A percentile compares a stretch with the other conserved stretches of the same genome.
These are phyloP conservation scores for Aspergillus thermomutatus DNA, from an alignment of 2,329 filamentous ascomycete species.

Conservation along the genomic window DNA sequence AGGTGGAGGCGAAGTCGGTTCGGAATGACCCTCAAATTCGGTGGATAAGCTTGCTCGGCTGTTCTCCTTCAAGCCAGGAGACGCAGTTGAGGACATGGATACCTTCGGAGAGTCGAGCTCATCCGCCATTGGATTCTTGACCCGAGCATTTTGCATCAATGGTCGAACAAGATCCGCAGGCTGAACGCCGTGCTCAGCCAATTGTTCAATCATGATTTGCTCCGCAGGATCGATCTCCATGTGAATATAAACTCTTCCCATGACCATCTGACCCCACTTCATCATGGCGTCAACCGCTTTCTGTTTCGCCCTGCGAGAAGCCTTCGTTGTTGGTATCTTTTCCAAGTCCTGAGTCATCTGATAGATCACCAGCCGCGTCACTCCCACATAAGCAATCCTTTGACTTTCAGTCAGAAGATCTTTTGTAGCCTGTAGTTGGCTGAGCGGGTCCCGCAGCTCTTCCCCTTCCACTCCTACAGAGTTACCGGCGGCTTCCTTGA, in stretches of 20 bases:
- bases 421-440: constrained; percentile 94
- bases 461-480: constrained; percentile 67
- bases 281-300: constrained; percentile 72
- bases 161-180: constrained; percentile 78
- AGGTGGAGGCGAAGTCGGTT: constrained; percentile 52
- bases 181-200: constrained; percentile 86
- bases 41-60: constrained; percentile 31
- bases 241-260: constrained; percentile 88
- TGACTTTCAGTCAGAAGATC: constrained; percentile 92
- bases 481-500: constrained; percentile 68
- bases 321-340: constrained; percentile 56
- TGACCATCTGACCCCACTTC: constrained; percentile 99
- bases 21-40: constrained; percentile 32
- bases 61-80: constrained; percentile 21
- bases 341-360: constrained; percentile 71
- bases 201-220: constrained; percentile 98
- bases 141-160: constrained; percentile 85
- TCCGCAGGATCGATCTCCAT: constrained; percentile 91
- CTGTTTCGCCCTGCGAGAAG: constrained; percentile 68
- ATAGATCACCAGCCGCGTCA: constrained; percentile 77
- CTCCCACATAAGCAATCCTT: constrained; percentile 90
- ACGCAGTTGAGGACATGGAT: constrained; percentile 36
- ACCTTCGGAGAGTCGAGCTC: constrained; percentile 30
- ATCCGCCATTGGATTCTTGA: constrained; percentile 85
- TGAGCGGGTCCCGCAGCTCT: constrained; percentile 77